Conservation (phyloP, 2,329 filamentous ascomycete genomes). For the Tolypocladium cylindrosporum region DNA sequence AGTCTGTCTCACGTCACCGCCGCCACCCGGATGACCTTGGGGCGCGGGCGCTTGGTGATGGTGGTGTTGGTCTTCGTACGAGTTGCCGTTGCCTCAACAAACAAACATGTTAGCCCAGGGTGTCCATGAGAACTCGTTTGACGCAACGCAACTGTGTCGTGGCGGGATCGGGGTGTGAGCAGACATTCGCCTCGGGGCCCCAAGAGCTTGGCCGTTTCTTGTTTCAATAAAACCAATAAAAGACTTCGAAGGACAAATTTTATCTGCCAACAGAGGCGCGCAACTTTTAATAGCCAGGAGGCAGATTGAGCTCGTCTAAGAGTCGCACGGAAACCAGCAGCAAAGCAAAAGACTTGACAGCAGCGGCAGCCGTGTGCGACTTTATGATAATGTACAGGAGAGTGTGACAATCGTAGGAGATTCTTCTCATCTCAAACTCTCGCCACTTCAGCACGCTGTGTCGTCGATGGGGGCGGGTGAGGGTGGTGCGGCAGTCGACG, state of each 20-base stretch:
- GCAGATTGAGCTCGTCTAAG: conserved; percentile 26
- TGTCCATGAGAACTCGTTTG: conserved; percentile 1
- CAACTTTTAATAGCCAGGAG: conserved; percentile 21
- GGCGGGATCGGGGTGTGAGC: not conserved
- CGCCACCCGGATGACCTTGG: conserved; percentile 35
- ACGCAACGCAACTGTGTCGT: not conserved
- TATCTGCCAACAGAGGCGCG: conserved; percentile 14
- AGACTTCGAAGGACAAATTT: conserved; percentile 3
- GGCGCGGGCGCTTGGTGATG: conserved; percentile 51
- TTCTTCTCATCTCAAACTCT: conserved; percentile 1
- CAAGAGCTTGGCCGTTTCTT: not conserved
- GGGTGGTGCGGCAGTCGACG: conserved; percentile 13
- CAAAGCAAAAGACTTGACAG: conserved; percentile 22
- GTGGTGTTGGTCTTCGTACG: conserved; percentile 57
- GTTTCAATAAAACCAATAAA: not conserved
- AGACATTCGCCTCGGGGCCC: not conserved
- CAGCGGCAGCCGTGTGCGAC: conserved; percentile 34
- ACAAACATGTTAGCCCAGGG: conserved; percentile 18
- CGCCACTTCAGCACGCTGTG: conserved; percentile 2
- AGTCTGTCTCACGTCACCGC: conserved; percentile 58
- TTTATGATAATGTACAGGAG: conserved; percentile 48
- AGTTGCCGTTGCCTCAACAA: conserved; percentile 47
- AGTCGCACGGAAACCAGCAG: conserved; percentile 20
- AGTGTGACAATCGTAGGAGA: conserved; percentile 6
- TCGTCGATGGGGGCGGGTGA: not conserved